Conservation (phyloP, 306 rosid species). For the Vigna unguiculata region DNA sequence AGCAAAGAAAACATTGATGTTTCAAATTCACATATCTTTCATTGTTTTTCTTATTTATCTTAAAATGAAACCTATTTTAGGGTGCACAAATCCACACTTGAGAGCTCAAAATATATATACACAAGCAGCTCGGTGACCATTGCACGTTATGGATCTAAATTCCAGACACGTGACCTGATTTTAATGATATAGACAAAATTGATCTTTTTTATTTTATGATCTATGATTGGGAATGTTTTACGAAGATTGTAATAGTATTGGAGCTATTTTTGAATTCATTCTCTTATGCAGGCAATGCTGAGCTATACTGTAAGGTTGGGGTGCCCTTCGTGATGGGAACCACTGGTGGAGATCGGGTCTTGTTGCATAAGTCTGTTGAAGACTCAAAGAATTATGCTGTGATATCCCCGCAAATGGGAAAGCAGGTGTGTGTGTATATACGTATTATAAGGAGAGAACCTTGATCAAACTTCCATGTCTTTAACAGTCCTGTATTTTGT, state of each 20-base stretch:
- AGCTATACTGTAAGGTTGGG: slow-evolving; percentile 78
- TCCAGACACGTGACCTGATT: neutral
- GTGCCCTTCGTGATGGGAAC: slow-evolving; percentile 98
- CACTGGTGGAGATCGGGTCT: slow-evolving; percentile 89
- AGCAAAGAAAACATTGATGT: neutral
- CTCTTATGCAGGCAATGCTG: slow-evolving; percentile 75
- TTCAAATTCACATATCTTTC: neutral
- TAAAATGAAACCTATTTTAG: slow-evolving; percentile 1
- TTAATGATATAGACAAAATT: slow-evolving; percentile 14
- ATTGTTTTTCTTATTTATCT: slow-evolving; percentile 16
- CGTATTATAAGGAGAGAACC: slow-evolving; percentile 30
- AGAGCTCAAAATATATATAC: slow-evolving; percentile 17
- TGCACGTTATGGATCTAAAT: slow-evolving; percentile 7
- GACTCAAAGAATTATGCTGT: slow-evolving; percentile 80
- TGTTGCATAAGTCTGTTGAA: slow-evolving; percentile 70
- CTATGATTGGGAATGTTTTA: slow-evolving; percentile 14
- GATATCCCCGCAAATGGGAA: slow-evolving; percentile 98
- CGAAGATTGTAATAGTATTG: slow-evolving; percentile 4
- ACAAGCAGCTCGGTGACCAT: slow-evolving; percentile 23
- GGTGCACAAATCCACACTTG: neutral
- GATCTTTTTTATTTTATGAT: slow-evolving; percentile 27
- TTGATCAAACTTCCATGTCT: slow-evolving; percentile 15
- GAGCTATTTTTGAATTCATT: neutral
- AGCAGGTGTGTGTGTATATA: slow-evolving; percentile 55
- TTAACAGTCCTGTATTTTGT: slow-evolving; percentile 19